Percentiles rank a stretch among this genome's conserved stretches.
phyloP scores from a whole-genome alignment of 2,329 filamentous ascomycete genomes.

The Mollisiaceae sp. region DNA sequence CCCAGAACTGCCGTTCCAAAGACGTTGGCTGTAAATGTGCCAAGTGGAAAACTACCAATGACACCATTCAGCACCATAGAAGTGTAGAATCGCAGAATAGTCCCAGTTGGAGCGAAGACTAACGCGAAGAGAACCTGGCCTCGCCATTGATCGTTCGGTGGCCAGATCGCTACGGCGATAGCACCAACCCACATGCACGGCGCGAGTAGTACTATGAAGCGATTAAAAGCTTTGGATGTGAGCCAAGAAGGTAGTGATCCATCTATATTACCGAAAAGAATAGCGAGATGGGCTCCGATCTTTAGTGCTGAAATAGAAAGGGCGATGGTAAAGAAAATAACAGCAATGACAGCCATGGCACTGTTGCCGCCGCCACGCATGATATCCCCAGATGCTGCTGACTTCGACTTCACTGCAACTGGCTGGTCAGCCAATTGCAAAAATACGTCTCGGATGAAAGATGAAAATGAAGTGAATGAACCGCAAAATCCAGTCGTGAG shows the following conservation, averaged over 20 bases:
- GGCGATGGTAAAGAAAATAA: constrained; percentile 71
- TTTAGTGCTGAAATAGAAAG: constrained; percentile 72
- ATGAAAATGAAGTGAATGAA: constrained; percentile 85
- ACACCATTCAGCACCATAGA: constrained; percentile 70
- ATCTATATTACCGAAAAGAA: constrained; percentile 58
- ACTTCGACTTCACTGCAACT: constrained; percentile 17
- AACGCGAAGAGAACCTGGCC: constrained; percentile 74
- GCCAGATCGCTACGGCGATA: constrained; percentile 65
- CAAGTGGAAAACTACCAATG: constrained; percentile 72
- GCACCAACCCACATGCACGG: constrained; percentile 77
- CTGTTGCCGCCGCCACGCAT: constrained; percentile 73
- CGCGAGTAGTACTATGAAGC: constrained; percentile 63
- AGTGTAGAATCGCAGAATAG: constrained; percentile 72
- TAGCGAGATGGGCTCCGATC: constrained; percentile 75
- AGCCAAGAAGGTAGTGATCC: constrained; percentile 62
- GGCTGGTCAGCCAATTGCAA: constrained; percentile 71
- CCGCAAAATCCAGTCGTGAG: constrained; percentile 87
- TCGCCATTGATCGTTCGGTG: constrained; percentile 66
- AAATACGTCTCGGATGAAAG: constrained; percentile 78
- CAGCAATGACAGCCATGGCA: constrained; percentile 76
- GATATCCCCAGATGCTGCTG: constrained; percentile 24
- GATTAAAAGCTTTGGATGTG: constrained; percentile 65
- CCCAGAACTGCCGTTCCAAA: constrained; percentile 75
- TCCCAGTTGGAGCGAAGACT: constrained; percentile 80
- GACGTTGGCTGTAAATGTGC: constrained; percentile 82